Base-by-base conservation (phyloP, 1,284 basidiomycete species). In the Rugosomyces carneus region DNA sequence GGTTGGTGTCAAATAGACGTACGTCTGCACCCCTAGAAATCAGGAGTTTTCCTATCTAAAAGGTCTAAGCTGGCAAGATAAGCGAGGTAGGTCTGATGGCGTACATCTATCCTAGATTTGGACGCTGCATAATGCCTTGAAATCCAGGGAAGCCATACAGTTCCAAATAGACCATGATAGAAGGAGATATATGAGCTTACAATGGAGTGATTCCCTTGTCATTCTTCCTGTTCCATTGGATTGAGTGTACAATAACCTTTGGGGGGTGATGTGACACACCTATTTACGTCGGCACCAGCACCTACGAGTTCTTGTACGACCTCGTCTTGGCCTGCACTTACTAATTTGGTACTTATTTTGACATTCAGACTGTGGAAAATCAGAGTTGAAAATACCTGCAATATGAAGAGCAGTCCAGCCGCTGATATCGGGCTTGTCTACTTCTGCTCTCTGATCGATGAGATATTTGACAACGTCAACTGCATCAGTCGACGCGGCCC, bases 41-140 rank as follows among this genome's bases (percentile, higher is more conserved):
- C 46, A 97, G 71, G 26, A 92, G 70, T 61, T 78, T 84, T 47
- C 91, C 93, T 62, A 95, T 89, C 92, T 96, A 63, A 49, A 53
- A 54, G 51, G 47, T 57, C 51, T 52, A 51, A 42, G 57, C 60
- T 57, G 64, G 58, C 58, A 60, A 48, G 48, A 16, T 29, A 49
- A 50, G 37, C 29, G 47, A 48, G 52, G 50, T 50, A 49, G 57
- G 54, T 59, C 50, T 59, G 57, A 58, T 53, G 55, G 60, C 77
- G 53, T 62, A 92, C 92, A 60, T 90, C 82, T 45, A 93, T 79
- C 41, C 85, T 84, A 37, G 91, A 88, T 66, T 94, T 96, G 15
- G 93, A 96, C 34, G 93, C 93, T 23, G 93, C 93, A 58, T 96
- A 96, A 66, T 96, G 92, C 60, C 92, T 93, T 54, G 23, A 49